Conservation (phyloP, 1,139 yeast species). For the Suhomyces maxii region DNA sequence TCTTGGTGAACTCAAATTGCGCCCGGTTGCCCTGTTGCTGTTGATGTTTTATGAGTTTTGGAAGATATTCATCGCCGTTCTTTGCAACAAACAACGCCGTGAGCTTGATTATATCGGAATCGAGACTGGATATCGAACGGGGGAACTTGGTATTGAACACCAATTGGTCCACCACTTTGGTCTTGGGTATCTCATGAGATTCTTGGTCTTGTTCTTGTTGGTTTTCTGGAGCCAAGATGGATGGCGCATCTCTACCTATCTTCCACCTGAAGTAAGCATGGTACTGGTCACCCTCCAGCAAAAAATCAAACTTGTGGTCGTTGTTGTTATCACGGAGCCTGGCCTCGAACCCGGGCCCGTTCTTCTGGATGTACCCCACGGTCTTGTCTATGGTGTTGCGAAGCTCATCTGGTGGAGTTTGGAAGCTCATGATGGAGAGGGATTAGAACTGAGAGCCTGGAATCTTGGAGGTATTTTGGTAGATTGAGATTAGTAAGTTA, state of each 20-base stretch:
- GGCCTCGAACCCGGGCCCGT: constrained; percentile 66
- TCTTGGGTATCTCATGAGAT: background rate
- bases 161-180: constrained; percentile 26
- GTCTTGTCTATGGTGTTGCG: constrained; percentile 63
- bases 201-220: background rate
- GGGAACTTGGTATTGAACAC: constrained; percentile 53
- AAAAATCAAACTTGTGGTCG: constrained; percentile 62
- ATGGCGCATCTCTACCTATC: constrained; percentile 13
- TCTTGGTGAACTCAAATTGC: constrained; percentile 69
- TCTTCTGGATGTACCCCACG: constrained; percentile 65
- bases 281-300: constrained; percentile 54
- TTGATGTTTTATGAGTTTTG: constrained; percentile 37
- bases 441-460: background rate
- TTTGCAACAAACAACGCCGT: constrained; percentile 69
- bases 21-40: constrained; percentile 38
- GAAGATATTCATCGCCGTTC: constrained; percentile 51
- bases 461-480: too few species aligned
- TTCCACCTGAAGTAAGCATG: constrained; percentile 56
- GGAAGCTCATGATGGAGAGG: background rate
- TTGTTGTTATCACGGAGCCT: constrained; percentile 51
- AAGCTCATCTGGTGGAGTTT: constrained; percentile 1
- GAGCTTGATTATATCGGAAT: constrained; percentile 66
- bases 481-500: too few species aligned
- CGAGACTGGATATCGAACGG: constrained; percentile 55
- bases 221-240: background rate